A percentile compares a stretch with the other conserved stretches of the same genome.
phyloP scores from a whole-genome alignment of 169 alveolate species.

The Miamiensis avidus region DNA sequence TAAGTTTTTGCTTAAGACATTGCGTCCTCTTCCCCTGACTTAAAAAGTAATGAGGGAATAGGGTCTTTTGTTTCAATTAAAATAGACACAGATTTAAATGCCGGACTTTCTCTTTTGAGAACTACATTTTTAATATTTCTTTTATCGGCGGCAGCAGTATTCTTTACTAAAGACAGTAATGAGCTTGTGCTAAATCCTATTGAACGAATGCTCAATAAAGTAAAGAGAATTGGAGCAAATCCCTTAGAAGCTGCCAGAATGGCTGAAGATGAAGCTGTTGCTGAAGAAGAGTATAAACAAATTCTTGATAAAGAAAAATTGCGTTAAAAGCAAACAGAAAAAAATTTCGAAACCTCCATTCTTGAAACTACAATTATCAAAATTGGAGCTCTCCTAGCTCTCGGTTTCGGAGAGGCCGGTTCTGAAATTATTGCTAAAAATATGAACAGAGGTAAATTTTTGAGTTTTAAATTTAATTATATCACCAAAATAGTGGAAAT shows the following conservation, averaged over 20 bases:
- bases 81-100: slow-evolving; percentile 1
- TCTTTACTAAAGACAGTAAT: slow-evolving; percentile 68
- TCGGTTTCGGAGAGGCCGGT: slow-evolving; percentile 83
- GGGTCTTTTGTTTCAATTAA: not conserved
- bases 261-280: slow-evolving; percentile 40
- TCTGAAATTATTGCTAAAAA: slow-evolving; percentile 73
- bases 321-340: slow-evolving; percentile 27
- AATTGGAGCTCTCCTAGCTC: slow-evolving; percentile 80
- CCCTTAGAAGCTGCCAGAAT: slow-evolving; percentile 72
- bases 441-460: slow-evolving; percentile 50
- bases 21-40: not conserved
- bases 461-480: too few species aligned
- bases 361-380: slow-evolving; percentile 64
- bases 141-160: slow-evolving; percentile 42
- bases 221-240: slow-evolving; percentile 74
- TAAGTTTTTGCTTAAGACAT: not conserved
- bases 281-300: slow-evolving; percentile 34
- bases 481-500: too few species aligned
- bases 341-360: slow-evolving; percentile 58
- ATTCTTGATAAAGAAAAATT: slow-evolving; percentile 23
- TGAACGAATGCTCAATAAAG: slow-evolving; percentile 78
- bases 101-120: not conserved
- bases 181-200: slow-evolving; percentile 78
- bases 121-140: slow-evolving; percentile 1
- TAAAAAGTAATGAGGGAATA: not conserved